Percentiles rank a stretch among this genome's conserved stretches.
These are phyloP conservation scores for Biscutella auriculata DNA, from an alignment of 441 rosid genomes.

Conservation along the genomic window DNA sequence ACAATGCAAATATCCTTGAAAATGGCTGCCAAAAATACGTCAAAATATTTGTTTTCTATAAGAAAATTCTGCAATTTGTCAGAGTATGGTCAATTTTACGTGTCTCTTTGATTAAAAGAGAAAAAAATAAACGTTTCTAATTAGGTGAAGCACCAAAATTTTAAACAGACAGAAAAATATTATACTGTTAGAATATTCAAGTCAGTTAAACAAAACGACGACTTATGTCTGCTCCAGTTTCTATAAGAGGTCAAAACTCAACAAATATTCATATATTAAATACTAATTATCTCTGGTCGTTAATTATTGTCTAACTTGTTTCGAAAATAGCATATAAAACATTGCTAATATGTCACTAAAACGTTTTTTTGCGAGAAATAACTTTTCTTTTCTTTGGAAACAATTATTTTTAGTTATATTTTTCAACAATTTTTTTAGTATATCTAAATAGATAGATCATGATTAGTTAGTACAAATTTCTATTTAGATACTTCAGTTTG, in stretches of 20 bases:
- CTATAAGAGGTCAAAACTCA: conserved; percentile 1
- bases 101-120: no score
- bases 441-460: no score
- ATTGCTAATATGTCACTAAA: no score
- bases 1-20: background rate
- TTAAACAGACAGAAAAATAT: background rate
- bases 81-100: conserved; percentile 9
- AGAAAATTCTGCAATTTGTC: conserved; percentile 3
- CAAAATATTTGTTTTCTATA: background rate
- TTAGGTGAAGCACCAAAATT: background rate
- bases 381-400: no score
- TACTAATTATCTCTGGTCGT: conserved; percentile 6
- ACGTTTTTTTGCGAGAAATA: no score
- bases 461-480: background rate
- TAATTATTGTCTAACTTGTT: conserved; percentile 11
- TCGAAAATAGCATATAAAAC: no score
- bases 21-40: background rate
- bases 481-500: background rate
- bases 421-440: no score
- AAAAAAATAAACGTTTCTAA: no score
- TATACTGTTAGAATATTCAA: background rate
- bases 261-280: background rate
- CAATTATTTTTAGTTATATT: no score
- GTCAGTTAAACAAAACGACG: background rate
- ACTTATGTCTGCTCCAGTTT: background rate